Evolutionary conservation across 2,329 filamentous ascomycete species (phyloP), one percentile per base, ranked within the genome.

Genomic region (Chalara sp.): DNA sequence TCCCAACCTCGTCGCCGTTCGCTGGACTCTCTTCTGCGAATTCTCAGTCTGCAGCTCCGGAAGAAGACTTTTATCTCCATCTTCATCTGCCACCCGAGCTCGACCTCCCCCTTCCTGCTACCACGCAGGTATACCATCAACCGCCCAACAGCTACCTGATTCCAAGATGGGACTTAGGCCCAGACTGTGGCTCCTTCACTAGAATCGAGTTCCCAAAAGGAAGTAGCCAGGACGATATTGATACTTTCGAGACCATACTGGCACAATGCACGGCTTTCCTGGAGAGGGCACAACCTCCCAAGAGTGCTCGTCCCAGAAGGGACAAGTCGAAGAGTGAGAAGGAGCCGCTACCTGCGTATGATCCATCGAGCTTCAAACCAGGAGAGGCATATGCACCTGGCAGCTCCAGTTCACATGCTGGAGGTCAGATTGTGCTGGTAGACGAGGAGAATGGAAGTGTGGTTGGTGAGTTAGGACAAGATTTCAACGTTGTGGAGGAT

Each of bases 241-340:
- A 96, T 65, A 97, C 92, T 1, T 97, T 96, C 63, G 92, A 97
- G 74, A 96, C 92, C 3, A 97, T 97, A 57, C 77, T 97, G 47
- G 92, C 92, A n/a, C 90, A 97, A 70, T 97, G 92, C 69, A 97
- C 92, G 2, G 89, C 92, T 2, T 97, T 99, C 67, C 79, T 96
- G 5, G 92, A 97, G 68, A 83, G 90, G 43, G 85, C 88, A 7
- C 76, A 84, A 40, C 82, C 87, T 6, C 65, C 64, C 29, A 59
- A 54, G 48, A 53, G 53, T 33, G 55, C 58, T 11, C 55, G 57
- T 8, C 52, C 61, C 28, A 48, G 52, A 7, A 55, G 51, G 33
- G 49, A 43, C 11, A 61, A 58, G 43, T 69, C 50, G 58, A 65
- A 46, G 58, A 67, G 32, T 59, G 55, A 56, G 32, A 55, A 56